Percentiles rank a stretch among this genome's conserved stretches.
phyloP scores from a whole-genome alignment of 768 basidiomycete genomes.

The Paxillus involutus region DNA sequence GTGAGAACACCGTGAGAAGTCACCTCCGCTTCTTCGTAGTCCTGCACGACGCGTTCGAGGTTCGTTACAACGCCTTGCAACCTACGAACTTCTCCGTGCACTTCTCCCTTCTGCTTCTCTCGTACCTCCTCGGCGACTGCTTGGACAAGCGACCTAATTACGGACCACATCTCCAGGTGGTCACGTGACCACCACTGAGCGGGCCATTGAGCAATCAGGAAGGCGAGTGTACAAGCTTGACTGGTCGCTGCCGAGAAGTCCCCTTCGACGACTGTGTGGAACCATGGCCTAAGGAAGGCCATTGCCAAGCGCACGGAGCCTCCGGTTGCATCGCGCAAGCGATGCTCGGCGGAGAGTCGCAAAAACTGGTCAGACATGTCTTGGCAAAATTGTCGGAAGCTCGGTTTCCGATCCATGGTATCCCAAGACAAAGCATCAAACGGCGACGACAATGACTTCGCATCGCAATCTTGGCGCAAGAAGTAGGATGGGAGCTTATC shows the following conservation, averaged over 20 bases:
- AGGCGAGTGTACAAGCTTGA: conserved; percentile 43
- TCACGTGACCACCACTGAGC: conserved; percentile 67
- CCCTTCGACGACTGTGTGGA: conserved; percentile 48
- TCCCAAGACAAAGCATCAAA: conserved; percentile 52
- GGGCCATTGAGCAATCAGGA: conserved; percentile 63
- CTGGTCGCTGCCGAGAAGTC: conserved; percentile 39
- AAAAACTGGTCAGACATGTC: conserved; percentile 66
- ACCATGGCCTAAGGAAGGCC: conserved; percentile 69
- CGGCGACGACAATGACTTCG: conserved; percentile 28
- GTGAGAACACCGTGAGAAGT: conserved; percentile 20
- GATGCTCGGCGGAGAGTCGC: conserved; percentile 50
- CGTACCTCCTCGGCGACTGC: conserved; percentile 67
- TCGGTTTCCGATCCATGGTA: conserved; percentile 55
- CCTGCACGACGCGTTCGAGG: conserved; percentile 45
- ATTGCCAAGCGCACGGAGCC: conserved; percentile 68
- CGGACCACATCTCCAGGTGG: conserved; percentile 58
- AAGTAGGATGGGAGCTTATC: conserved; percentile 76
- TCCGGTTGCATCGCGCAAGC: conserved; percentile 64
- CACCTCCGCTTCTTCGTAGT: conserved; percentile 36
- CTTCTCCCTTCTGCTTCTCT: conserved; percentile 43
- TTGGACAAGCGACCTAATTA: conserved; percentile 57
- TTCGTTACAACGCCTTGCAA: conserved; percentile 51
- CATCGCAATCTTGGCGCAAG: conserved; percentile 34
- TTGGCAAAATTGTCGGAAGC: conserved; percentile 70
- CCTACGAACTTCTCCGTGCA: conserved; percentile 45